Percentiles rank a stretch among this genome's conserved stretches.
These are phyloP conservation scores for Colletotrichum sp. DNA, from an alignment of 2,329 filamentous ascomycete species.

Conservation along the genomic window DNA sequence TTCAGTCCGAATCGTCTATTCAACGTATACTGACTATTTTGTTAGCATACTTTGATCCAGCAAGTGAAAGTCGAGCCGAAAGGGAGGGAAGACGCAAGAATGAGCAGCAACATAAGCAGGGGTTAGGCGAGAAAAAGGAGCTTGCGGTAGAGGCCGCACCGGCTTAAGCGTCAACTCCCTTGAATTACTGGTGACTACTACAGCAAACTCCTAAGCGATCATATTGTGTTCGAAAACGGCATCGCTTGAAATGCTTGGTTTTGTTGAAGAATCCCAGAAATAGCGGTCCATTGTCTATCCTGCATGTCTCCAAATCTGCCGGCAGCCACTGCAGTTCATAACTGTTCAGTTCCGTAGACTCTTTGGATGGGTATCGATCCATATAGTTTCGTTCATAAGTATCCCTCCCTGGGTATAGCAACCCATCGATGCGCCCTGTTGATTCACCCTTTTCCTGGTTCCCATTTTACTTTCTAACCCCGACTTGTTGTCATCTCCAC, in stretches of 20 bases:
- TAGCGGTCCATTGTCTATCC: background rate
- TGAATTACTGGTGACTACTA: background rate
- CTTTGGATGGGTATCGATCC: background rate
- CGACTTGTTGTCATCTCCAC: background rate
- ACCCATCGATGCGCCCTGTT: background rate
- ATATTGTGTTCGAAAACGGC: background rate
- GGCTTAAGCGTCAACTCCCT: background rate
- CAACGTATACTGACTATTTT: background rate
- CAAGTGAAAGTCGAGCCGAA: slow-evolving; percentile 30
- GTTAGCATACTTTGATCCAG: slow-evolving; percentile 35
- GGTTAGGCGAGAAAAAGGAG: background rate
- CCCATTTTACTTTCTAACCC: background rate
- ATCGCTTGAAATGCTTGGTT: background rate
- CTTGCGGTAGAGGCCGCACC: background rate
- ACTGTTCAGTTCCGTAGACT: background rate
- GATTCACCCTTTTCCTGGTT: background rate
- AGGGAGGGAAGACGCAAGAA: background rate
- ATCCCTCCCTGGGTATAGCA: background rate
- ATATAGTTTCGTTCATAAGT: background rate
- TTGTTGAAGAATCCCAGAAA: background rate
- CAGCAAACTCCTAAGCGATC: background rate
- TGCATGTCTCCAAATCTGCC: background rate
- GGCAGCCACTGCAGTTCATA: background rate
- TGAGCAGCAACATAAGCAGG: background rate
- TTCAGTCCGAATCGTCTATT: background rate